Base-by-base conservation (phyloP, 306 rosid species). In the Dryas alaskensis region DNA sequence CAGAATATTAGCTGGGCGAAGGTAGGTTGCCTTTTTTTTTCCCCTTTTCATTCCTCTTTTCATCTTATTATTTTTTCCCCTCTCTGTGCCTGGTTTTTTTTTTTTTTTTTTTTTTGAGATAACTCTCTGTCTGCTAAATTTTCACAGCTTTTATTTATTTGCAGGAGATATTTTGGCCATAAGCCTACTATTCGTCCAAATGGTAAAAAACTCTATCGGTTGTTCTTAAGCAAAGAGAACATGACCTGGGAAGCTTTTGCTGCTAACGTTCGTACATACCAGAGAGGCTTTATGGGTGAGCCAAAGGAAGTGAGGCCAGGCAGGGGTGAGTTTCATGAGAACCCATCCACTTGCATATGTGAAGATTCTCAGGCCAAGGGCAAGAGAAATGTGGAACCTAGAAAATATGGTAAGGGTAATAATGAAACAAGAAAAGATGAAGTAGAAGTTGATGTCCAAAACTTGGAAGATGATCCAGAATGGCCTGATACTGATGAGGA, bases 101-200 rank as follows among this genome's bases (percentile, higher is more conserved):
- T 27, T 27, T 31, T 31, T 31, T 25, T 31, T 31, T 31, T 31
- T 31, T 31, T 31, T 31, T 31, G 37, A 31, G 37, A 31, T 1
- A 31, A 31, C 22, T 22, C 60, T 52, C 49, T 69, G 19, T 62
- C 17, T 46, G 53, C 77, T 73, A 49, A 76, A 47, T 79, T 53
- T 42, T 65, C 73, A 76, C 75, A 46, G 64, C 73, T 62, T 49
- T 70, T 31, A 46, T 77, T 61, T 80, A 76, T 79, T 79, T 72
- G 73, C 81, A 94, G 99, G 95, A 87, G 98, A 81, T 95, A 92
- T 85, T 90, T 87, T 72, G 98, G 98, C 66, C 99, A 95, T 84
- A 95, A 95, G 81, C 99, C 99, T 43, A 95, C 99, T 50, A 88
- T 95, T 77, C 99, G 99, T 70, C 99, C 99, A 67, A 95, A 95